These are phyloP conservation scores for Cladosporium colombiae DNA, from an alignment of 2,329 filamentous ascomycete genomes.

Conservation along the genomic window DNA sequence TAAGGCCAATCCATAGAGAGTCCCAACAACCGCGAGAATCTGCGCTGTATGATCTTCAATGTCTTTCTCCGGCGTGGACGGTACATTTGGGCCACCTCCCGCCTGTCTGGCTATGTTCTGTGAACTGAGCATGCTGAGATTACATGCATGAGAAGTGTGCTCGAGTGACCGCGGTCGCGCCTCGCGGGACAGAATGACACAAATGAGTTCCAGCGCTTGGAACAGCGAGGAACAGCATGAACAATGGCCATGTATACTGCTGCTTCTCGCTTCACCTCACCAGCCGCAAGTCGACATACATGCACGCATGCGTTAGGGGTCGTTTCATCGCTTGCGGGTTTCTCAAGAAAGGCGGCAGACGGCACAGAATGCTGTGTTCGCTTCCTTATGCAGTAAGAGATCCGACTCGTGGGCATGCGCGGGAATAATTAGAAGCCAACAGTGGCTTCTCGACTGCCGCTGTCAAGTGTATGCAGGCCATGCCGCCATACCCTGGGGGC, in stretches of 20 bases:
- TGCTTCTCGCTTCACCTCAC: not conserved
- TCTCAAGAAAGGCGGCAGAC: not conserved
- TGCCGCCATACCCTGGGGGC: not conserved
- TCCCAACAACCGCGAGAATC: not conserved
- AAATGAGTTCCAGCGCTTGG: not conserved
- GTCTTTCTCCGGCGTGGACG: not conserved
- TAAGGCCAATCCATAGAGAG: slow-evolving; percentile 2
- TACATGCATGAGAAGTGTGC: not conserved
- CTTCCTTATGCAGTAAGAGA: not conserved
- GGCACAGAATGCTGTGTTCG: not conserved
- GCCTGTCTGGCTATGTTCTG: not conserved
- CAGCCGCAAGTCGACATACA: not conserved
- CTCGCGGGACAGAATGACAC: not conserved
- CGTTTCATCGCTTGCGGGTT: not conserved
- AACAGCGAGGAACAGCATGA: not conserved
- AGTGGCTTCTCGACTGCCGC: not conserved
- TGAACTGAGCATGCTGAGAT: not conserved
- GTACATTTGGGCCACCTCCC: not conserved
- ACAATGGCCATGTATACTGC: not conserved
- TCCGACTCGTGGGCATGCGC: not conserved
- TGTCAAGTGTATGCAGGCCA: not conserved
- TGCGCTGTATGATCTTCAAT: not conserved
- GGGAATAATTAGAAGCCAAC: not conserved
- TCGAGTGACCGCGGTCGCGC: not conserved
- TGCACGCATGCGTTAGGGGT: not conserved